Percentiles rank a stretch among this genome's conserved stretches.
Evolutionary conservation across 768 basidiomycete species (phyloP).

Genomic region (Xanthoconium purpureum): DNA sequence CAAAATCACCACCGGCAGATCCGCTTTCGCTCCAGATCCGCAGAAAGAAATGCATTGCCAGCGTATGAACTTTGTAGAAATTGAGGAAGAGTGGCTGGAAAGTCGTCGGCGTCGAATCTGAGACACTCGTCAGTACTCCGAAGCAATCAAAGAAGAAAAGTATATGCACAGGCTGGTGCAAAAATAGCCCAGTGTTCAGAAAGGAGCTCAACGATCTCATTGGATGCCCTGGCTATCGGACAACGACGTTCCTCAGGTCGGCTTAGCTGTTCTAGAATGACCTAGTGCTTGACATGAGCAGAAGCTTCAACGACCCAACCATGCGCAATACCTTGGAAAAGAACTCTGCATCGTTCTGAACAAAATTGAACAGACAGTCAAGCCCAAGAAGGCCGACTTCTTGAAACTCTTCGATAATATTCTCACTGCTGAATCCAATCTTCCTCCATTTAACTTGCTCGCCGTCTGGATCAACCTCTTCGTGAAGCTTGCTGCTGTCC

Average conservation of each 20-base stretch:
- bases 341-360: constrained; percentile 62
- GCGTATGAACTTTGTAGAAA: constrained; percentile 72
- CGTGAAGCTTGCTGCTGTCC: constrained; percentile 54
- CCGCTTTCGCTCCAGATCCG: constrained; percentile 91
- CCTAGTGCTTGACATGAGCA: constrained; percentile 38
- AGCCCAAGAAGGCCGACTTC: constrained; percentile 79
- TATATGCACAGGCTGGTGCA: constrained; percentile 72
- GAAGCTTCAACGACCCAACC: neutral
- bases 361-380: constrained; percentile 77
- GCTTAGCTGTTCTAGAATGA: constrained; percentile 77
- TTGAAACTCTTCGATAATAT: constrained; percentile 70
- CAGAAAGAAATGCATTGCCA: constrained; percentile 86
- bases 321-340: constrained; percentile 61
- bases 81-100: constrained; percentile 89
- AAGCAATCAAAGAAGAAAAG: neutral
- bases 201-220: constrained; percentile 80
- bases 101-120: constrained; percentile 72
- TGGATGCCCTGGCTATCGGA: constrained; percentile 79
- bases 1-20: constrained; percentile 72
- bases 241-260: constrained; percentile 72
- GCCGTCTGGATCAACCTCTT: constrained; percentile 49
- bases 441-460: constrained; percentile 66
- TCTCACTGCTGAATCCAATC: constrained; percentile 75
- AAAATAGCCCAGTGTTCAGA: constrained; percentile 85
- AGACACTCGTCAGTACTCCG: constrained; percentile 7